phyloP scores from a whole-genome alignment of 495 filamentous ascomycete species.

The Schizothecium vesticola region DNA sequence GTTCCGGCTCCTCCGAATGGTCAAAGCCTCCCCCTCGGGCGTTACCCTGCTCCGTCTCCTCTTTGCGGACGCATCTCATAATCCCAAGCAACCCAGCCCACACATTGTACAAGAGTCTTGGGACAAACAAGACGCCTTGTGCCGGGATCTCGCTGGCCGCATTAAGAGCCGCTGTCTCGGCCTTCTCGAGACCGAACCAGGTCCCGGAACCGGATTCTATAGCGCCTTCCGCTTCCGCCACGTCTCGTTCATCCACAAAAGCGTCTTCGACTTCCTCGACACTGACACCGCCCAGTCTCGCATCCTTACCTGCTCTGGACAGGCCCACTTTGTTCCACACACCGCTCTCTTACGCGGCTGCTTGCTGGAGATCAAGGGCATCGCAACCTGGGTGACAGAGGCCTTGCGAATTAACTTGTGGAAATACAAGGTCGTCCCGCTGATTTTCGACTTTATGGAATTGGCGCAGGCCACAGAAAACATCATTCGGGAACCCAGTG shows the following conservation, averaged over 20 bases:
- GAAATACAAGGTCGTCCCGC: too few relatives aligned
- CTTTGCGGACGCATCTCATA: background rate
- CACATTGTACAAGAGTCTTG: background rate
- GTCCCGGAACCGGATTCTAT: background rate
- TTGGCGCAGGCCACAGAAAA: background rate
- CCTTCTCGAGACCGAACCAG: background rate
- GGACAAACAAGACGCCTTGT: background rate
- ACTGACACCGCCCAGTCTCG: background rate
- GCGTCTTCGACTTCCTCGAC: slow-evolving; percentile 1
- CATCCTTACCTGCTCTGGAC: background rate
- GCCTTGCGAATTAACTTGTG: too few relatives aligned
- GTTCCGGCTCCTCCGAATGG: background rate
- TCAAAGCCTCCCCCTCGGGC: background rate
- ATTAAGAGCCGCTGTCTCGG: background rate
- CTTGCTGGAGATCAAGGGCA: background rate
- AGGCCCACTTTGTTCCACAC: background rate
- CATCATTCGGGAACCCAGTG: background rate
- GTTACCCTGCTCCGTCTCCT: background rate
- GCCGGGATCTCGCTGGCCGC: background rate
- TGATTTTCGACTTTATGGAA: background rate
- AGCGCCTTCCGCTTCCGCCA: too few relatives aligned
- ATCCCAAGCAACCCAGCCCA: background rate
- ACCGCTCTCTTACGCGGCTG: background rate
- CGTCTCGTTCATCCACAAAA: slow-evolving; percentile 2
- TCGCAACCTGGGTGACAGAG: background rate